phyloP scores from a whole-genome alignment of 192 early-diverging fungal genomes.

The Linnemannia elongata region DNA sequence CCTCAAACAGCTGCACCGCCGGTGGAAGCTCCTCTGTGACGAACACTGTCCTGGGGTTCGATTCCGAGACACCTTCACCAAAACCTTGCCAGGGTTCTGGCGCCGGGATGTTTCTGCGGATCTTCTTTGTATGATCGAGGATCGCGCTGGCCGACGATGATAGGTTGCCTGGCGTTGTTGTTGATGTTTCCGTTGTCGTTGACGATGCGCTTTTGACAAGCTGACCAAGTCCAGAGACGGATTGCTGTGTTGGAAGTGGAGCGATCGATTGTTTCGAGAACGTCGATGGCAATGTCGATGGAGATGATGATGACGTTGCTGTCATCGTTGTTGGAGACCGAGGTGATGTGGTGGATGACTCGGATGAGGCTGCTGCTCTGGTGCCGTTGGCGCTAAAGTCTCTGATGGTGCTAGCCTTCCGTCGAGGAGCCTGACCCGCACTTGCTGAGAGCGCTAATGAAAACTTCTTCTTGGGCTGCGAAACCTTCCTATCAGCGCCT shows the following conservation, averaged over 20 bases:
- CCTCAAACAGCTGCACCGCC: constrained; percentile 31
- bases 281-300: neutral
- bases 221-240: constrained; percentile 5
- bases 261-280: constrained; percentile 17
- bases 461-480: neutral
- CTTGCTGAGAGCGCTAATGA: neutral
- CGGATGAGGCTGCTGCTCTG: neutral
- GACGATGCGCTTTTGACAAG: constrained; percentile 14
- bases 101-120: neutral
- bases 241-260: neutral
- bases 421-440: constrained; percentile 13
- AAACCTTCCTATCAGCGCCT: neutral
- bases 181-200: neutral
- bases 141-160: neutral
- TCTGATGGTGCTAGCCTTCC: constrained; percentile 15
- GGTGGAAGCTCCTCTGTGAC: constrained; percentile 19
- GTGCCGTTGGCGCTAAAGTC: neutral
- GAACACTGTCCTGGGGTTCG: neutral
- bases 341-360: neutral
- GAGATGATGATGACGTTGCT: neutral
- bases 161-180: neutral
- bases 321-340: neutral
- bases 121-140: neutral
- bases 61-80: constrained; percentile 18
- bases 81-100: constrained; percentile 53